Evolutionary conservation across 179 eudicot genomes (phyloP), one percentile per base, ranked within the genome.

Genomic region (Vitellaria paradoxa): DNA sequence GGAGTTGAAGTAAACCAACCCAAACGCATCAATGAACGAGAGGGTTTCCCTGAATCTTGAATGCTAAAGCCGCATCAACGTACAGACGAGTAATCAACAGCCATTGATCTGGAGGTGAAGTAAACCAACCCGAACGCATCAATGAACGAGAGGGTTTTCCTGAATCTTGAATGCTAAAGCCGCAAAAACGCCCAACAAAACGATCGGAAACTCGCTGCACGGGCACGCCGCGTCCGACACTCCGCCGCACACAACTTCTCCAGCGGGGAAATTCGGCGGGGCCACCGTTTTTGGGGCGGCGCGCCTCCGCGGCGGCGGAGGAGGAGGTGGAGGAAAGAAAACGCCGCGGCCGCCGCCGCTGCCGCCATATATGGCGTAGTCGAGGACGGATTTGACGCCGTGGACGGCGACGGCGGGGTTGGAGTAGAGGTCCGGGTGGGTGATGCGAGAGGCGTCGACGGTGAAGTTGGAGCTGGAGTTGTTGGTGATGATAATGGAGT

Each of bases 401-500:
- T 90, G 97, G 18, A 90, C 85, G 0, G 84, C 59, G 70, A 90
- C 81, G 64, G 76, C 68, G 11, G 75, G 65, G 74, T 74, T 81
- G 0, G 56, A 40, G 62, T 73, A 88, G 7, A 92, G 76, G 47
- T 92, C 91, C 0, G 91, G 90, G 40, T 77, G 77, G 9, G 84
- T 84, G 42, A 92, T 30, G 13, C 14, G 74, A 18, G 85, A 80
- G 11, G 56, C 87, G 45, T 90, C 82, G 63, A 92, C 12, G 68
- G 90, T 80, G 81, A 85, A 86, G 23, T 89, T 85, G 42, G 70
- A 24, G 30, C 24, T 65, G 0, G 90, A 85, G 69, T 76, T 86
- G 72, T 84, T 79, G 57, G 94, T 92, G 68, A 89, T 57, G 74
- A 90, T 76, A 68, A 92, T 80, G 75, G 82, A 85, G 4, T 85